Evolutionary conservation across 805 yeast species (phyloP), one percentile per base, ranked within the genome.

Genomic region (Phaffomyces opuntiae): DNA sequence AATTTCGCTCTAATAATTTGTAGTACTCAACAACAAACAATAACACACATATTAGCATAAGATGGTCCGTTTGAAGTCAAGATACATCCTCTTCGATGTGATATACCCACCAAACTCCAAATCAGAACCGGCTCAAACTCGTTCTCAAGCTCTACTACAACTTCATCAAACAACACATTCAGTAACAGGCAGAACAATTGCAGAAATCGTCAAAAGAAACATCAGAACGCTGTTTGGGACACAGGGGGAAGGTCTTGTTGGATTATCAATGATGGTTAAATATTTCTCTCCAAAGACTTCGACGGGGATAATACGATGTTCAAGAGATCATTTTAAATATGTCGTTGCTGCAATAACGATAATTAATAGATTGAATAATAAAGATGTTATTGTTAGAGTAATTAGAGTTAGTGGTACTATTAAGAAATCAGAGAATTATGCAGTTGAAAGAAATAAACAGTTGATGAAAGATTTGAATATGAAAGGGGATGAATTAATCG

Each of bases 11-110:
- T 12, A 16, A 24, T 16, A 17, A 26, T 9, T 32, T 25, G 17
- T 33, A 13, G 35, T 32, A 14, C 35, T 32, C 4, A 7, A 32
- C 17, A 32, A 13, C 14, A 13, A 13, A 26, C 9, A 9, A 26
- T 9, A 9, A 26, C 27, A 29, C 24, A 5, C 6, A 12, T 14
- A 29, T 12, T 12, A 24, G 14, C 31, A 14, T n/a, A 41, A n/a
- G 7, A 90, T 90, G 98, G 98, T 90, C 14, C 77, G 98, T 57
- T 70, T 90, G 27, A 90, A 90, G 62, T 81, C 89, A 16, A 69
- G 98, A 53, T 90, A 91, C 56, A 72, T 90, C 12, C 70, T 89
- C 5, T 90, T 91, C 61, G 96, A 89, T 53, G 64, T 90, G 0
- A 62, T 86, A 5, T 80, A 80, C 52, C 95, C 96, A 0, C 75